Evolutionary conservation across 139 green algal species (phyloP).

Genomic region (Pedinophyceae sp.): DNA sequence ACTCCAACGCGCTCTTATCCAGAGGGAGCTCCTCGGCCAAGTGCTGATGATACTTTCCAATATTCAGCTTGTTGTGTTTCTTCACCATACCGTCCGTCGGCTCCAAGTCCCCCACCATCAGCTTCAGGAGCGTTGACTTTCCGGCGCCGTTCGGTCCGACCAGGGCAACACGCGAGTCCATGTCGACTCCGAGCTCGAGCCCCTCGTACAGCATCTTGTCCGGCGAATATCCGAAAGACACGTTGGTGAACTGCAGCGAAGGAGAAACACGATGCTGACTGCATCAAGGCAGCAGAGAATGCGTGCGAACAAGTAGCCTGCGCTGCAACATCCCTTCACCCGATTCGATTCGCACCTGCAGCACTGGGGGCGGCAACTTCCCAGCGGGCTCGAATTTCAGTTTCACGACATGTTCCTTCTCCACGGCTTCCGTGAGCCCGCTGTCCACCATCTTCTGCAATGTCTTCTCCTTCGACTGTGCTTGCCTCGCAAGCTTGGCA

Average conservation of each 20-base stretch:
- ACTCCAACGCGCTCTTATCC: slow-evolving; percentile 50
- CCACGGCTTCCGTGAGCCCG: slow-evolving; percentile 68
- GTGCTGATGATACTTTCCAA: slow-evolving; percentile 59
- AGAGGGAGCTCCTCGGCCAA: slow-evolving; percentile 63
- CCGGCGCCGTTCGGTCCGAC: slow-evolving; percentile 80
- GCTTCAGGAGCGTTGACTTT: slow-evolving; percentile 95
- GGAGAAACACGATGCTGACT: no score
- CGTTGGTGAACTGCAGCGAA: no score
- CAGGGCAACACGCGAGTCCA: slow-evolving; percentile 83
- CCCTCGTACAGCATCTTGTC: slow-evolving; percentile 46
- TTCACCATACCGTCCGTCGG: slow-evolving; percentile 80
- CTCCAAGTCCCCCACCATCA: slow-evolving; percentile 84
- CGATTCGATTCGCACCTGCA: slow-evolving; percentile 60
- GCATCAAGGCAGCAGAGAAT: no score
- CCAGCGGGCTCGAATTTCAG: slow-evolving; percentile 74
- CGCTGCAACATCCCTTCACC: no score
- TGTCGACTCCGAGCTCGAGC: slow-evolving; percentile 79
- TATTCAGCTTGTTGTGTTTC: slow-evolving; percentile 49
- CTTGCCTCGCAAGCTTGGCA: slow-evolving; percentile 82
- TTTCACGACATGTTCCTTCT: slow-evolving; percentile 50
- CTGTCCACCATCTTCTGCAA: slow-evolving; percentile 84
- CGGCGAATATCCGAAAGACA: slow-evolving; percentile 67
- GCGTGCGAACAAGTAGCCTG: no score
- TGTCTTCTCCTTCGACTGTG: slow-evolving; percentile 85
- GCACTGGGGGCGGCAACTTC: slow-evolving; percentile 84